Conservation (phyloP, 345 rosid genomes). For the Crucihimalaya himalaica region DNA sequence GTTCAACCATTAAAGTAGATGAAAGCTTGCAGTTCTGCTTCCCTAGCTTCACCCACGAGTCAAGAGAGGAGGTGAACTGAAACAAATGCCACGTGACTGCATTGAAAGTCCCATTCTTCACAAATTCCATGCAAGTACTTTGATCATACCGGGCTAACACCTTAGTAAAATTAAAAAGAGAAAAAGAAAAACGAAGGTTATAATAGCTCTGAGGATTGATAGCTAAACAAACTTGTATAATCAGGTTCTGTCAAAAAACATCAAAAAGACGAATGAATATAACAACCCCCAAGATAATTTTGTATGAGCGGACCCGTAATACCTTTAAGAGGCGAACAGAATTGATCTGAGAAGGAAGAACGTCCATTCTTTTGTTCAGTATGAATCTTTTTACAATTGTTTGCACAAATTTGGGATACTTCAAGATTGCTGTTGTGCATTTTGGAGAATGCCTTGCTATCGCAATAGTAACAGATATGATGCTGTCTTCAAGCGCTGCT, state of each 20-base stretch:
- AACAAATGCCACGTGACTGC: conserved; percentile 74
- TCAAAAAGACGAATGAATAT: background rate
- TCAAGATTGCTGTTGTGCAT: conserved; percentile 68
- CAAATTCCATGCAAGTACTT: conserved; percentile 56
- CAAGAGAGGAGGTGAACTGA: conserved; percentile 60
- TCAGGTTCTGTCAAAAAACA: background rate
- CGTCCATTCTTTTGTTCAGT: conserved; percentile 44
- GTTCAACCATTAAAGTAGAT: conserved; percentile 78
- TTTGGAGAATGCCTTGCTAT: conserved; percentile 91
- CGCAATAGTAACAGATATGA: conserved; percentile 63
- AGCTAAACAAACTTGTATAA: conserved; percentile 17
- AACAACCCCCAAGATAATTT: background rate
- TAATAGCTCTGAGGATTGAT: conserved; percentile 10
- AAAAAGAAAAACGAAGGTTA: conserved; percentile 15
- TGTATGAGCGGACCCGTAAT: conserved; percentile 12
- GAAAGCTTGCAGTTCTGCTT: conserved; percentile 68
- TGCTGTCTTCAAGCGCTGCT: conserved; percentile 57
- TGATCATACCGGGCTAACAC: conserved; percentile 71
- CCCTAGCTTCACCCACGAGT: conserved; percentile 70
- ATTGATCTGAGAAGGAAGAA: conserved; percentile 59
- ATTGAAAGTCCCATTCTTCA: conserved; percentile 54
- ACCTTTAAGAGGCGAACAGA: conserved; percentile 77
- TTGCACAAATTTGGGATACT: conserved; percentile 71
- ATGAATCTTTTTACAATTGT: conserved; percentile 63
- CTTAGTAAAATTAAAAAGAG: conserved; percentile 41